Evolutionary conservation across 2,329 filamentous ascomycete species (phyloP), one percentile per base, ranked within the genome.

Genomic region (Hypoxylon sp.): DNA sequence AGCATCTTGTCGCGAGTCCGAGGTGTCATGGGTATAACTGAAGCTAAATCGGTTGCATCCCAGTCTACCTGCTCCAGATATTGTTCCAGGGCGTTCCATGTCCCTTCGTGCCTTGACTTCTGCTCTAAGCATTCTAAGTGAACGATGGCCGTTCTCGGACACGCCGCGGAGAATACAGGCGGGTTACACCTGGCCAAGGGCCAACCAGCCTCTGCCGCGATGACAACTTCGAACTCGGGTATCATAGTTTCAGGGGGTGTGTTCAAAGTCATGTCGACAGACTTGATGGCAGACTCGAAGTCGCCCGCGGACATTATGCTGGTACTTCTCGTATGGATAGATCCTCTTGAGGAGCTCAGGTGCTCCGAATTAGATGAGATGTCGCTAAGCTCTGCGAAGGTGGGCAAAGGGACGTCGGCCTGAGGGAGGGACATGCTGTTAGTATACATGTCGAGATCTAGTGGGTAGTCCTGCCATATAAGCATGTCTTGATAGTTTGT

Each of bases 1-100:
- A 88, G 77, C 62, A 89, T 80, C 65, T 84, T 85, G 66, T 90
- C 87, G 21, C 86, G 78, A 2, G 84, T 85, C 32, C 78, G 67
- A 3, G 72, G 62, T 2, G 67, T 73, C 40, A 81, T 69, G 3
- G 78, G 73, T 4, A 77, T 70, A 2, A 81, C 76, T 2, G 71
- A 71, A 3, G 73, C 67, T 23, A 72, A 55, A 54, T 74, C 71
- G 12, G 66, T 48, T 2, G 68, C 62, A 36, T 73, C 67, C 68
- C 68, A 69, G 27, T 73, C 66, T 8, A 68, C 62, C 9, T 69
- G 64, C 12, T 73, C 68, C 3, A 78, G 59, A 23, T 74, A 73
- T 37, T 70, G 69, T 45, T 77, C 74, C 23, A 81, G 61, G 0
- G 73, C 67, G 23, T 63, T 68, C 78, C 78, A 81, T 1, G 73